Percentiles rank a stretch among this genome's conserved stretches.
Evolutionary conservation across 192 early-diverging fungal species (phyloP).

Genomic region (Coemansia sp.): DNA sequence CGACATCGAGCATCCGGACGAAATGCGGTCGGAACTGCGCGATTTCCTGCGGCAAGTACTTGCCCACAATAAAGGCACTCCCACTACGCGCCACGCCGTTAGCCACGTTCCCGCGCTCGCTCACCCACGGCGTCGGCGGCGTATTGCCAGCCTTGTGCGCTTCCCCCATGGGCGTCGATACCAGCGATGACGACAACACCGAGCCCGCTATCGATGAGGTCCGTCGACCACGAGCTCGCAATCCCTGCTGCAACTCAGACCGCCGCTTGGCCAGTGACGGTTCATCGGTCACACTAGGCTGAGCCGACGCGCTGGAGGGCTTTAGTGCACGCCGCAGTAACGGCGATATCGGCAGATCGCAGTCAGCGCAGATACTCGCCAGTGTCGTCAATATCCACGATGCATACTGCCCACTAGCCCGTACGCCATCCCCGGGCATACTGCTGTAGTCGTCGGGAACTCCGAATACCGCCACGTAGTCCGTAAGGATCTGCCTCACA

Average conservation of each 20-base stretch:
- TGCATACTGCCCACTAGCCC: constrained; percentile 12
- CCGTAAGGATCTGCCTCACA: constrained; percentile 26
- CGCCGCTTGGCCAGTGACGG: constrained; percentile 12
- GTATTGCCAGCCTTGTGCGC: not conserved
- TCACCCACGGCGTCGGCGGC: constrained; percentile 14
- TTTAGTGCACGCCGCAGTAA: not conserved
- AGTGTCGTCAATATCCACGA: constrained; percentile 45
- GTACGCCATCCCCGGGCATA: not conserved
- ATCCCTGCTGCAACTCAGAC: constrained; percentile 14
- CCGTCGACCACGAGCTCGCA: constrained; percentile 26
- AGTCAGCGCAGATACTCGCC: constrained; percentile 44
- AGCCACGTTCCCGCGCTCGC: not conserved
- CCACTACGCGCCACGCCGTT: constrained; percentile 5
- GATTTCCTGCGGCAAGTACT: constrained; percentile 41
- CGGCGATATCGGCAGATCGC: constrained; percentile 34
- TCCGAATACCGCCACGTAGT: constrained; percentile 38
- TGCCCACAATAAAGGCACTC: constrained; percentile 40
- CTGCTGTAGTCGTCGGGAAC: constrained; percentile 7
- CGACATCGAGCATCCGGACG: constrained; percentile 35
- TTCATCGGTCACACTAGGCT: not conserved
- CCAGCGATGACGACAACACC: constrained; percentile 33
- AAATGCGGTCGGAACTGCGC: constrained; percentile 41
- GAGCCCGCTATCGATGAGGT: constrained; percentile 47
- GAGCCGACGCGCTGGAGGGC: not conserved
- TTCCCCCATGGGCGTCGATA: constrained; percentile 12